A percentile compares a stretch with the other conserved stretches of the same genome.
Conservation (phyloP, 2,329 filamentous ascomycete species). For the Trichoderma sp. region DNA sequence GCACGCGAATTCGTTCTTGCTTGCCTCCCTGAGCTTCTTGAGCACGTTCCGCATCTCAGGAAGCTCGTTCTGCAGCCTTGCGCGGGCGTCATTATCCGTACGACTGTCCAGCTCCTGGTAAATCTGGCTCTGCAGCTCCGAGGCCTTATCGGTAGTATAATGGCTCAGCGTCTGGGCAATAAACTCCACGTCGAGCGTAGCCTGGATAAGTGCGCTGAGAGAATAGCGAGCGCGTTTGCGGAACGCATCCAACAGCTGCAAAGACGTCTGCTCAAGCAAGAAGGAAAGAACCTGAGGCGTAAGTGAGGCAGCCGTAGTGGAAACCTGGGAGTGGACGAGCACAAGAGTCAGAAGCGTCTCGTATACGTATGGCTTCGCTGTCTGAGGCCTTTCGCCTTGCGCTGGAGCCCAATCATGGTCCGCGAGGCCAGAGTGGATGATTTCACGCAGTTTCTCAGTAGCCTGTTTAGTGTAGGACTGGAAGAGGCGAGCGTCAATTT, state of each 20-base stretch:
- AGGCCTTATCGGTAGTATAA: slow-evolving; percentile 82
- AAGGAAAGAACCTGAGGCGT: slow-evolving; percentile 82
- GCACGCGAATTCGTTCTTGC: slow-evolving; percentile 84
- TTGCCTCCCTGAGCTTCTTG: slow-evolving; percentile 79
- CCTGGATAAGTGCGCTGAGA: slow-evolving; percentile 87
- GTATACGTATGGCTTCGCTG: slow-evolving; percentile 88
- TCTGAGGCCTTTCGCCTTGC: slow-evolving; percentile 59
- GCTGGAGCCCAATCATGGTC: slow-evolving; percentile 70
- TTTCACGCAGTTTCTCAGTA: slow-evolving; percentile 65
- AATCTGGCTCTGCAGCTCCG: slow-evolving; percentile 81
- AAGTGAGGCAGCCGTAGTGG: slow-evolving; percentile 74
- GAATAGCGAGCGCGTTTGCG: slow-evolving; percentile 66
- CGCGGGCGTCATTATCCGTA: slow-evolving; percentile 83
- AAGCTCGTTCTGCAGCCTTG: slow-evolving; percentile 79
- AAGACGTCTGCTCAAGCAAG: slow-evolving; percentile 78
- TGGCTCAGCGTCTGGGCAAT: slow-evolving; percentile 89
- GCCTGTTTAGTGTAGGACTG: slow-evolving; percentile 85
- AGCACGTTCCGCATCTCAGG: slow-evolving; percentile 85
- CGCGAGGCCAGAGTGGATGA: slow-evolving; percentile 72
- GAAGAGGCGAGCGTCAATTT: slow-evolving; percentile 91
- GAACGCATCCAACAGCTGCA: slow-evolving; percentile 82
- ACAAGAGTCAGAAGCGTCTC: slow-evolving; percentile 82
- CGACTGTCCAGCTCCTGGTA: slow-evolving; percentile 88
- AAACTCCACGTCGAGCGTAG: slow-evolving; percentile 96
- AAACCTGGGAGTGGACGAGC: slow-evolving; percentile 86